Percentiles rank a stretch among this genome's conserved stretches.
Evolutionary conservation across 2,329 filamentous ascomycete species (phyloP).

Genomic region (Malbranchea zuffiana): DNA sequence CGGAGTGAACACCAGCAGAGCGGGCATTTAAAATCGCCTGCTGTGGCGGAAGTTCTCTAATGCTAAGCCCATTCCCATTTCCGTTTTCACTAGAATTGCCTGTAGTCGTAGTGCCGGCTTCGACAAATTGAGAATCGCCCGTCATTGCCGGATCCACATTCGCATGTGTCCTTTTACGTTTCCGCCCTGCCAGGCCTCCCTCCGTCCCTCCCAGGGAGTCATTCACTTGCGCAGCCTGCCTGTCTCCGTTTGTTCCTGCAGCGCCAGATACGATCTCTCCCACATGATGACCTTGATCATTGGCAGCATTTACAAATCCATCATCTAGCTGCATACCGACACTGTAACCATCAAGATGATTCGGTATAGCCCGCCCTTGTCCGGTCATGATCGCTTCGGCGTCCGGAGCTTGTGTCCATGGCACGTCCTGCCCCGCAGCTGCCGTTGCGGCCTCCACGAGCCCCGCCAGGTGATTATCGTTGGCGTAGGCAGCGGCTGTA

Average conservation of each 20-base stretch:
- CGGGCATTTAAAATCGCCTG: constrained; percentile 36
- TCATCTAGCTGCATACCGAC: constrained; percentile 33
- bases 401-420: constrained; percentile 16
- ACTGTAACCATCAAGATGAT: constrained; percentile 31
- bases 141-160: constrained; percentile 18
- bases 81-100: constrained; percentile 4
- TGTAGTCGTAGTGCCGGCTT: not conserved
- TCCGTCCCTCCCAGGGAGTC: constrained; percentile 1
- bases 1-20: constrained; percentile 43
- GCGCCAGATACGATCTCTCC: constrained; percentile 22
- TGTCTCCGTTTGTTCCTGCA: constrained; percentile 12
- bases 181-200: constrained; percentile 6
- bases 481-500: constrained; percentile 8
- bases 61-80: constrained; percentile 19
- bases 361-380: constrained; percentile 35
- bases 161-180: constrained; percentile 11
- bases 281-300: constrained; percentile 12
- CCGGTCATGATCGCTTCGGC: constrained; percentile 33
- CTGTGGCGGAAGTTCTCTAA: constrained; percentile 28
- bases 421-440: constrained; percentile 26
- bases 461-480: constrained; percentile 33
- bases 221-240: constrained; percentile 1
- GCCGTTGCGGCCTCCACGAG: constrained; percentile 38
- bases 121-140: constrained; percentile 1
- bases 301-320: constrained; percentile 25